Evolutionary conservation across 495 filamentous ascomycete species (phyloP).

Genomic region (Xeromyces bisporus): DNA sequence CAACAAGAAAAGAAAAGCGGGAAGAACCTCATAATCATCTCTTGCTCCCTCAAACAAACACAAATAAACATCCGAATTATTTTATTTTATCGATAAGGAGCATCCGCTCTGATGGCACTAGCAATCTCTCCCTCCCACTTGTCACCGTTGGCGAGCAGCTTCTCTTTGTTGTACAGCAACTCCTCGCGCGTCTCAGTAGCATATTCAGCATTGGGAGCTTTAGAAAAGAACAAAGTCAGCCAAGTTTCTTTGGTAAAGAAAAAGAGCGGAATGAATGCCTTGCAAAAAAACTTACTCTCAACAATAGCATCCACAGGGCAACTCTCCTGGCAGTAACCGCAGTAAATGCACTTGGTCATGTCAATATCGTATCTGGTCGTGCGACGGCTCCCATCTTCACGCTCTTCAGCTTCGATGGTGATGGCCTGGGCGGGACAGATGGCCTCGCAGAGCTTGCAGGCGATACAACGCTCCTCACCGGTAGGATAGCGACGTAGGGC

Average conservation of each 20-base stretch:
- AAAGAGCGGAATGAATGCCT: neutral
- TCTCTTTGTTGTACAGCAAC: slow-evolving; percentile 97
- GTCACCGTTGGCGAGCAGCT: slow-evolving; percentile 75
- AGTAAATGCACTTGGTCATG: slow-evolving; percentile 99
- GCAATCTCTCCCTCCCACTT: slow-evolving; percentile 98
- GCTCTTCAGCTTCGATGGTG: slow-evolving; percentile 97
- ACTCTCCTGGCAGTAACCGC: slow-evolving; percentile 96
- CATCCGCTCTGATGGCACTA: slow-evolving; percentile 73
- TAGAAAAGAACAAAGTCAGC: slow-evolving; percentile 4
- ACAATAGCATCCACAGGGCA: slow-evolving; percentile 98
- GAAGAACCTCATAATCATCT: too few species aligned
- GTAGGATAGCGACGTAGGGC: slow-evolving; percentile 89
- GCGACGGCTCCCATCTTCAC: slow-evolving; percentile 80
- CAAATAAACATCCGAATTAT: neutral
- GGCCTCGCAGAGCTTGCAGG: slow-evolving; percentile 97
- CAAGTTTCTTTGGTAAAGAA: neutral
- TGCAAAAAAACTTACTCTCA: slow-evolving; percentile 43
- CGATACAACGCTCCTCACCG: slow-evolving; percentile 96
- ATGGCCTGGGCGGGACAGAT: slow-evolving; percentile 95
- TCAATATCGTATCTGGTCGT: slow-evolving; percentile 98
- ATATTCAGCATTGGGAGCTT: slow-evolving; percentile 88
- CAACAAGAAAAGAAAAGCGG: too few species aligned
- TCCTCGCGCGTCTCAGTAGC: slow-evolving; percentile 95
- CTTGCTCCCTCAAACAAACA: neutral
- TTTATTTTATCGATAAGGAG: slow-evolving; percentile 57